phyloP scores from a whole-genome alignment of 1,139 yeast genomes.

The Pichia sp. region DNA sequence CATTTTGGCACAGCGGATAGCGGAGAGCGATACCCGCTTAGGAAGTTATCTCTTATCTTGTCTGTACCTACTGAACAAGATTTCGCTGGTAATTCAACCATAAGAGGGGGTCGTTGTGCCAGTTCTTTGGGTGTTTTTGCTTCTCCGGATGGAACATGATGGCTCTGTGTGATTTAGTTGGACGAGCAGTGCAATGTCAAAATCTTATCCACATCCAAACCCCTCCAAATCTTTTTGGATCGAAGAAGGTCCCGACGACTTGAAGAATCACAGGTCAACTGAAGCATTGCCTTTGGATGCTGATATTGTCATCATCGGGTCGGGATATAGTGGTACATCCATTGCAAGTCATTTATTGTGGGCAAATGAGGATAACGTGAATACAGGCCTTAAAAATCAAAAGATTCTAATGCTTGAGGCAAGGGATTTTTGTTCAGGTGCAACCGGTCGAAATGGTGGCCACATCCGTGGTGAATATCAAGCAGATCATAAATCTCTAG shows the following conservation, averaged over 20 bases:
- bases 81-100: too few relatives aligned
- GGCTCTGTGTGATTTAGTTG: too few relatives aligned
- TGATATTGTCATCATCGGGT: constrained; percentile 34
- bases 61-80: too few relatives aligned
- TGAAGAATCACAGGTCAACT: constrained; percentile 15
- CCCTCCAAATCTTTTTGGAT: constrained; percentile 15
- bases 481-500: constrained; percentile 22
- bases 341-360: constrained; percentile 29
- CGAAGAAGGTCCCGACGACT: constrained; percentile 14
- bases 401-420: constrained; percentile 32
- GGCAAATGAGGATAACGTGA: not conserved
- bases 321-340: constrained; percentile 38
- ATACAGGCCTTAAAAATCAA: constrained; percentile 4
- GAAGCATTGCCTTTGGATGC: constrained; percentile 20
- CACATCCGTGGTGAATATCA: constrained; percentile 36
- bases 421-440: constrained; percentile 38
- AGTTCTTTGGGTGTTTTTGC: too few relatives aligned
- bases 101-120: too few relatives aligned
- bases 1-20: too few relatives aligned
- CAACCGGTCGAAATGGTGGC: constrained; percentile 45
- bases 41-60: too few relatives aligned
- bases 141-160: too few relatives aligned
- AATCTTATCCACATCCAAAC: constrained; percentile 7
- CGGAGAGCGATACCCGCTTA: too few relatives aligned
- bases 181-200: too few relatives aligned